Percentiles rank a stretch among this genome's conserved stretches.
These are phyloP conservation scores for Lasiodiplodia sp. DNA, from an alignment of 2,329 filamentous ascomycete genomes.

Conservation along the genomic window DNA sequence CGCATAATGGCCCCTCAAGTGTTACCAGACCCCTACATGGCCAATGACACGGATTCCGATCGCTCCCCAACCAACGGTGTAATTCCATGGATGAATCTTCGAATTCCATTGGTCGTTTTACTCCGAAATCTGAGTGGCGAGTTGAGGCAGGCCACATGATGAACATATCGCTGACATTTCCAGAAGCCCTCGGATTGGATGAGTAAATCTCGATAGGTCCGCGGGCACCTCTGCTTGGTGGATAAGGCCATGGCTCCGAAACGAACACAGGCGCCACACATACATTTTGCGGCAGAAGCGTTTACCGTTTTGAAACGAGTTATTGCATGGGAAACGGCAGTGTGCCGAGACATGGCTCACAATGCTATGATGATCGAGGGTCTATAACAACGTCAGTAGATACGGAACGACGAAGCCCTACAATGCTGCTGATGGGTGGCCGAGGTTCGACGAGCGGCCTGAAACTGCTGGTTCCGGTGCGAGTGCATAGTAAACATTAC, in stretches of 20 bases:
- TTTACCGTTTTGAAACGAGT: not conserved
- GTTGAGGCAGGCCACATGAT: not conserved
- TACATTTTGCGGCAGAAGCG: not conserved
- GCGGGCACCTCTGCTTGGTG: not conserved
- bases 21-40: not conserved
- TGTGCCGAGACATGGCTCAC: not conserved
- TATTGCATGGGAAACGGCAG: not conserved
- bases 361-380: not conserved
- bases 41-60: not conserved
- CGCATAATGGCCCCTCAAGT: not conserved
- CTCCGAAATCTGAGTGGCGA: not conserved
- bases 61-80: not conserved
- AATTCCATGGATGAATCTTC: not conserved
- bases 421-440: not conserved
- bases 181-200: not conserved
- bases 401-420: not conserved
- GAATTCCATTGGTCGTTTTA: not conserved
- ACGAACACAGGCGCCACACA: conserved; percentile 5
- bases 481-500: not conserved
- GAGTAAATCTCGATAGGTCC: not conserved
- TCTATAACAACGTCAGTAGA: not conserved
- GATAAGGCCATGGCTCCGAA: not conserved
- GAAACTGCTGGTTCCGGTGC: not conserved
- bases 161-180: not conserved
- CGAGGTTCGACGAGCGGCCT: not conserved